These are phyloP conservation scores for Tolypocladium inflatum DNA, from an alignment of 2,329 filamentous ascomycete species.

Conservation along the genomic window DNA sequence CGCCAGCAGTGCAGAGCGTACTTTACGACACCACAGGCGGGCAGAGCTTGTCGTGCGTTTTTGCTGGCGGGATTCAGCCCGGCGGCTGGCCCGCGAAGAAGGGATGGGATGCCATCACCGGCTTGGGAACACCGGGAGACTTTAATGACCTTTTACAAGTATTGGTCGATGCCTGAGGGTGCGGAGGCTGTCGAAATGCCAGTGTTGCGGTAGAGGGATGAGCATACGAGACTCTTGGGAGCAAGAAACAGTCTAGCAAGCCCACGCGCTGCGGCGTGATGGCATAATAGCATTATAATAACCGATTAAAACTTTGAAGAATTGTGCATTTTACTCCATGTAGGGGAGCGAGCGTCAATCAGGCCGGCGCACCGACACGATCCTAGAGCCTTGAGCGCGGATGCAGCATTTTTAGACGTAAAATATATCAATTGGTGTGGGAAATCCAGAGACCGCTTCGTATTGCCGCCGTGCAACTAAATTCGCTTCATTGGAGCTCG, in stretches of 20 bases:
- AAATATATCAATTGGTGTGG: background rate
- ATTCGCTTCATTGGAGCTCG: too few relatives aligned
- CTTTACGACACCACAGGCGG: conserved; percentile 33
- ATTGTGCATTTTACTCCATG: background rate
- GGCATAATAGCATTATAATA: background rate
- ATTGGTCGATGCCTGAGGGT: conserved; percentile 14
- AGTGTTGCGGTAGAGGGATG: background rate
- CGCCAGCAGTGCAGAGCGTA: conserved; percentile 20
- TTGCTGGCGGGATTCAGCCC: conserved; percentile 18
- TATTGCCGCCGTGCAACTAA: background rate
- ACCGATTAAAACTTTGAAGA: too few relatives aligned
- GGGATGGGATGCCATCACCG: conserved; percentile 41
- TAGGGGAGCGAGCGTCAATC: background rate
- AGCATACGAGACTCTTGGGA: background rate
- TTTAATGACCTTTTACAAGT: conserved; percentile 28
- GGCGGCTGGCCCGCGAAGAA: conserved; percentile 33
- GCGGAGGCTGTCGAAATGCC: background rate
- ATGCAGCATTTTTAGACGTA: background rate
- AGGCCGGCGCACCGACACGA: too few relatives aligned
- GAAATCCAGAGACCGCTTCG: background rate
- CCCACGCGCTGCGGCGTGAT: background rate
- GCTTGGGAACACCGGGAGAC: conserved; percentile 36
- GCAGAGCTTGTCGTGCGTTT: conserved; percentile 29
- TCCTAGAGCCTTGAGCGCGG: background rate
- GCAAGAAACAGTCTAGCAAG: background rate